These are phyloP conservation scores for Aspergillus funiculosus DNA, from an alignment of 495 filamentous ascomycete genomes.

Conservation along the genomic window DNA sequence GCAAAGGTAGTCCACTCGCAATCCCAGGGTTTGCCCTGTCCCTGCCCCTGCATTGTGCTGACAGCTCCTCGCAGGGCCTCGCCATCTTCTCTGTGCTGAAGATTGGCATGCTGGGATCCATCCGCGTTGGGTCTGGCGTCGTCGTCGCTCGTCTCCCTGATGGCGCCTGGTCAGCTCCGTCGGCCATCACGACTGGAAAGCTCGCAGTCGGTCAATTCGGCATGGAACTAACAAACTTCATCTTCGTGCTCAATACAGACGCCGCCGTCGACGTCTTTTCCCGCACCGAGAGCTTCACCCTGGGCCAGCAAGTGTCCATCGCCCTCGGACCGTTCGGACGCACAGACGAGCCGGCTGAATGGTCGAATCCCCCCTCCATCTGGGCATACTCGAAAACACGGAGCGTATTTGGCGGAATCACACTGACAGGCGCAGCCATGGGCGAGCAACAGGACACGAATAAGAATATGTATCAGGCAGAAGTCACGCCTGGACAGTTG, in stretches of 20 bases:
- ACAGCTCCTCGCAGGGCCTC: constrained; percentile 76
- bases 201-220: constrained; percentile 89
- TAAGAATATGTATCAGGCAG: constrained; percentile 78
- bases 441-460: constrained; percentile 87
- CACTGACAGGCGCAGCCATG: constrained; percentile 77
- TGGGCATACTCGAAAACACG: constrained; percentile 95
- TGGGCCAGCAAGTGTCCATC: constrained; percentile 88
- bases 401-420: constrained; percentile 86
- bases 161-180: constrained; percentile 87
- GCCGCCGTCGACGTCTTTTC: constrained; percentile 84
- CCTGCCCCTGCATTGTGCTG: too few species aligned
- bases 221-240: constrained; percentile 92
- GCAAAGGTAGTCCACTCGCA: constrained; percentile 62
- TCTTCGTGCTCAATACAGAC: constrained; percentile 90
- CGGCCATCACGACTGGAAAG: constrained; percentile 78
- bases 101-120: constrained; percentile 82
- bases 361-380: constrained; percentile 73
- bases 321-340: constrained; percentile 85
- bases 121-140: constrained; percentile 82
- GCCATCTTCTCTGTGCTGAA: constrained; percentile 88
- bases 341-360: constrained; percentile 84
- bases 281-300: constrained; percentile 72
- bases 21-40: too few species aligned
- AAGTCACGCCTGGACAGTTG: constrained; percentile 68
- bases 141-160: constrained; percentile 85